Percentiles rank a stretch among this genome's conserved stretches.
These are phyloP conservation scores for Arachis monticola DNA, from an alignment of 331 rosid species.

Conservation along the genomic window DNA sequence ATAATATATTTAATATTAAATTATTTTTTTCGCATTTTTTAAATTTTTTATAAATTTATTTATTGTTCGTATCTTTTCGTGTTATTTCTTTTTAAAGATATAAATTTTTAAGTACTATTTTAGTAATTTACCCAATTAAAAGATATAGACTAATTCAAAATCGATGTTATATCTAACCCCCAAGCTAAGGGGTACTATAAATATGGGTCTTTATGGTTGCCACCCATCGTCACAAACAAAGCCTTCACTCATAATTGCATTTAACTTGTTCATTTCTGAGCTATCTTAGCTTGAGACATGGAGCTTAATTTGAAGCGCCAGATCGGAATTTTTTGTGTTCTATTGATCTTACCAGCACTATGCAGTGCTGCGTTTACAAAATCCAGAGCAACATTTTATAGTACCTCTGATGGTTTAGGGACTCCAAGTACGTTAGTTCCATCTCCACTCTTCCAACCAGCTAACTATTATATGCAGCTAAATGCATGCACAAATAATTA, in stretches of 20 bases:
- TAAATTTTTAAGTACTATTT: too few relatives aligned
- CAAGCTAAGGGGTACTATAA: constrained; percentile 44
- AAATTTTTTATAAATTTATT: too few relatives aligned
- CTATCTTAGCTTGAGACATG: constrained; percentile 18
- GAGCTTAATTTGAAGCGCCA: constrained; percentile 38
- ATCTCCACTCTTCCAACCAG: background rate
- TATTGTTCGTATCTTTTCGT: too few relatives aligned
- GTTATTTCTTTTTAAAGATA: too few relatives aligned
- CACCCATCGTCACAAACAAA: constrained; percentile 21
- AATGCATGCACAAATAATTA: background rate
- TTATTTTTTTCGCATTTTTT: too few relatives aligned
- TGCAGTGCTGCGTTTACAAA: constrained; percentile 50
- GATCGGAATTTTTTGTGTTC: constrained; percentile 42
- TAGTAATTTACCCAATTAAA: too few relatives aligned
- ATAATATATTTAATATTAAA: too few relatives aligned
- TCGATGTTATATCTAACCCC: background rate
- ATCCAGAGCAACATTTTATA: constrained; percentile 77
- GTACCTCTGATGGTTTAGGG: constrained; percentile 73
- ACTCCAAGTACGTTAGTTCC: constrained; percentile 52
- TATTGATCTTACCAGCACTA: constrained; percentile 53
- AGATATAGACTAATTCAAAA: too few relatives aligned
- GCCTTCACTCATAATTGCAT: background rate
- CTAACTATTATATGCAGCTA: background rate
- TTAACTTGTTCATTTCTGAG: background rate
- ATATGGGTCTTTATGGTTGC: constrained; percentile 40